Percentiles rank a stretch among this genome's conserved stretches.
Conservation (phyloP, 768 basidiomycete species). For the Pulveroboletus sp. region DNA sequence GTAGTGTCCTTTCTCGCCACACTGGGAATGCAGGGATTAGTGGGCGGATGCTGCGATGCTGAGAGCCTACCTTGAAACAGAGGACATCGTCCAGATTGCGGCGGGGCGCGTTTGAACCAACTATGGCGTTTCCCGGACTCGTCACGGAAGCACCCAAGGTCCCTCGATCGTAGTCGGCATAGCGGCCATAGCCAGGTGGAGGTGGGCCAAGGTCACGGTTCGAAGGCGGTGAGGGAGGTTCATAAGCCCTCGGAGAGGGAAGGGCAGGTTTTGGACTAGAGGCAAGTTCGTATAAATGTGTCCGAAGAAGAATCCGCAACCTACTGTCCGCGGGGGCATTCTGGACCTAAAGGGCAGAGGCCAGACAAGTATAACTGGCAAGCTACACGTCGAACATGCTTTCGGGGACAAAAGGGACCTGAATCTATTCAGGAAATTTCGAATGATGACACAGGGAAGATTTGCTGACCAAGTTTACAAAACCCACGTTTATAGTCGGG, state of each 20-base stretch:
- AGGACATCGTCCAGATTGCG: slow-evolving; percentile 81
- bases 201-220: slow-evolving; percentile 83
- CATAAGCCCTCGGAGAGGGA: slow-evolving; percentile 71
- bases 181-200: slow-evolving; percentile 89
- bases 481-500: slow-evolving; percentile 96
- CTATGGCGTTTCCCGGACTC: slow-evolving; percentile 25
- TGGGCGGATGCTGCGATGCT: not conserved
- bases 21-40: slow-evolving; percentile 41
- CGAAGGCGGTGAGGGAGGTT: slow-evolving; percentile 71
- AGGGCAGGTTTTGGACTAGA: slow-evolving; percentile 73
- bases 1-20: slow-evolving; percentile 92
- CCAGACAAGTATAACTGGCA: slow-evolving; percentile 92
- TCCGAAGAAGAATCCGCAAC: slow-evolving; percentile 30
- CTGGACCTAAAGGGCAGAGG: slow-evolving; percentile 87
- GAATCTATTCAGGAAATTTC: slow-evolving; percentile 10
- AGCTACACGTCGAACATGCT: slow-evolving; percentile 88
- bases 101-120: slow-evolving; percentile 43
- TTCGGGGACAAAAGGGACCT: slow-evolving; percentile 88
- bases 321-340: slow-evolving; percentile 88
- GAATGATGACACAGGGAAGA: slow-evolving; percentile 1
- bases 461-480: slow-evolving; percentile 78
- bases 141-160: slow-evolving; percentile 30
- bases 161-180: slow-evolving; percentile 68
- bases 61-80: slow-evolving; percentile 72
- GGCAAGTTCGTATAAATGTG: slow-evolving; percentile 7